Evolutionary conservation across 495 filamentous ascomycete species (phyloP).

Genomic region (Aspergillus incahuasiensis): DNA sequence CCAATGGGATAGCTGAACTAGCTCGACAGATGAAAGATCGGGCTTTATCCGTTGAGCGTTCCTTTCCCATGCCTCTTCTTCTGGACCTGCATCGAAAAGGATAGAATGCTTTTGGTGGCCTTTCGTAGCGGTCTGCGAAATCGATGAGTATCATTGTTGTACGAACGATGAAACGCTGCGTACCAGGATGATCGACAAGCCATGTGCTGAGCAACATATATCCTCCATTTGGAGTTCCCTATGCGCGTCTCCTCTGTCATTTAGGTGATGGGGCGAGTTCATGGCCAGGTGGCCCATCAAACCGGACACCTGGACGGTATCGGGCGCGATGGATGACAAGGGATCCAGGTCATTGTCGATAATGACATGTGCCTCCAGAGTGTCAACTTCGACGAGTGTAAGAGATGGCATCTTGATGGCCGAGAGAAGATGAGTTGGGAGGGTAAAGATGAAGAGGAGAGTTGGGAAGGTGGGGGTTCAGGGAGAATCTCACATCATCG

Average conservation of each 20-base stretch:
- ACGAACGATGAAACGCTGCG: not conserved
- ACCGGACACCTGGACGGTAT: constrained; percentile 43
- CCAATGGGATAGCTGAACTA: constrained; percentile 71
- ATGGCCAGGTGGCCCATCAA: constrained; percentile 38
- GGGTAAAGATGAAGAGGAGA: not conserved
- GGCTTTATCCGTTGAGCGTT: constrained; percentile 49
- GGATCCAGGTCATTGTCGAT: constrained; percentile 58
- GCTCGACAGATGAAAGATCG: constrained; percentile 61
- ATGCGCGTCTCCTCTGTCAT: constrained; percentile 38
- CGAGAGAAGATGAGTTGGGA: not conserved
- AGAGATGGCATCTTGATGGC: constrained; percentile 3
- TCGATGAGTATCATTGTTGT: not conserved
- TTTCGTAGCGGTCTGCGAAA: constrained; percentile 47
- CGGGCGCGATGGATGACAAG: constrained; percentile 46
- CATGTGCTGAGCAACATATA: constrained; percentile 59
- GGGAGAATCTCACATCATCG: not conserved
- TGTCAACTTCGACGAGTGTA: constrained; percentile 43
- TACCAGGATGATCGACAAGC: constrained; percentile 54
- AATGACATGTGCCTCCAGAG: constrained; percentile 44
- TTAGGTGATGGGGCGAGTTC: constrained; percentile 23
- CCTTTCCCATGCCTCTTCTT: constrained; percentile 51
- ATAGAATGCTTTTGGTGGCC: constrained; percentile 47
- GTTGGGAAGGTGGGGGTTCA: not conserved
- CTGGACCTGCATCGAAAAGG: constrained; percentile 58
- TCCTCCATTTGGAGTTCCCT: constrained; percentile 50